Percentiles rank a stretch among this genome's conserved stretches.
Conservation (phyloP, 345 rosid genomes). For the Heritiera fomes region DNA sequence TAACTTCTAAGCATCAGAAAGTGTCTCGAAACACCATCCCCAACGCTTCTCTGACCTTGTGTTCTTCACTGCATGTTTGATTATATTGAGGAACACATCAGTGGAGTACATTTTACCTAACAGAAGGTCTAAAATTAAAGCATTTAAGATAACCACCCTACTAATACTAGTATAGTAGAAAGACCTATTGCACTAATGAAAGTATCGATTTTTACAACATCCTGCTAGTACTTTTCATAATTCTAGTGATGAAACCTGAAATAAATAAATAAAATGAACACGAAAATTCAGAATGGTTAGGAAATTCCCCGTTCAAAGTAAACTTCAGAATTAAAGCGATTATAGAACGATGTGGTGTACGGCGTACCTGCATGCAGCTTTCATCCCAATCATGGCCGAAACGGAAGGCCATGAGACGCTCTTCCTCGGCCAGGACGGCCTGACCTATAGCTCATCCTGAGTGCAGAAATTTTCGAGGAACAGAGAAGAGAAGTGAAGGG, state of each 20-base stretch:
- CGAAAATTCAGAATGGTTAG: background rate
- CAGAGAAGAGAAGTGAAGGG: too few species aligned
- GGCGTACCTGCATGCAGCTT: constrained; percentile 79
- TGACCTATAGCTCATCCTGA: constrained; percentile 96
- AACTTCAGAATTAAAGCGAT: background rate
- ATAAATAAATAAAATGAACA: background rate
- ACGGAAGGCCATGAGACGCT: constrained; percentile 79
- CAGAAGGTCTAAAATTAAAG: background rate
- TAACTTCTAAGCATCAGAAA: too few species aligned
- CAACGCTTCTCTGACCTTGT: too few species aligned
- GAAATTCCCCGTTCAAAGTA: background rate
- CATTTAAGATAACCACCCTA: background rate
- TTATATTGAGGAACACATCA: too few species aligned
- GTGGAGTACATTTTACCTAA: too few species aligned
- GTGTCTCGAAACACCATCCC: too few species aligned
- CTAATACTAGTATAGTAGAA: background rate
- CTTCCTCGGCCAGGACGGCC: constrained; percentile 91
- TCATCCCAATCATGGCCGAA: constrained; percentile 98
- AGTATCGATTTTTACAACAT: background rate
- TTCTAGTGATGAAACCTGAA: background rate
- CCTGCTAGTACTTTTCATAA: background rate
- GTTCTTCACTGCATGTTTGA: too few species aligned
- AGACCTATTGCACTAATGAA: background rate
- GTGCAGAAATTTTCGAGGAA: constrained; percentile 37
- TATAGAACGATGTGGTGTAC: too few species aligned